These are phyloP conservation scores for Rubia yunnanensis DNA, from an alignment of 257 asterid genomes.

Conservation along the genomic window DNA sequence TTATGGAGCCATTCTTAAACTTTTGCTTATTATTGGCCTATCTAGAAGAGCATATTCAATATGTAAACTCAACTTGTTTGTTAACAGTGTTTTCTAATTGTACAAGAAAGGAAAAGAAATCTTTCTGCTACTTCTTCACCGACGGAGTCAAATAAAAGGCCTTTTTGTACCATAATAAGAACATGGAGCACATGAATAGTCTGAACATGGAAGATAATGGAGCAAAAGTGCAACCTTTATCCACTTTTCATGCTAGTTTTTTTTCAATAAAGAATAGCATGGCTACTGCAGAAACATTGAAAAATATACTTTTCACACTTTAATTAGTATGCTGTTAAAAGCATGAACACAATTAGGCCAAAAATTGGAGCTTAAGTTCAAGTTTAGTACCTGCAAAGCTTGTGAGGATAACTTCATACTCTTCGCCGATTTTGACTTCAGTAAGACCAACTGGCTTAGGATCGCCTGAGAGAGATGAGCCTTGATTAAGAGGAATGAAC, in stretches of 20 bases:
- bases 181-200: constrained; percentile 8
- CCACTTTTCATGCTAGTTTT: neutral
- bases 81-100: neutral
- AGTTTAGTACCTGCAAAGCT: constrained; percentile 59
- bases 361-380: neutral
- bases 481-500: constrained; percentile 50
- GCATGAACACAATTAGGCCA: neutral
- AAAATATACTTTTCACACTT: no score
- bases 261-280: no score
- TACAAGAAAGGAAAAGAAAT: neutral
- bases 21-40: neutral
- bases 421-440: constrained; percentile 64
- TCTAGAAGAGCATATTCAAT: neutral
- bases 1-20: constrained; percentile 3
- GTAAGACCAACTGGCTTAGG: constrained; percentile 52
- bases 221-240: neutral
- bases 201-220: neutral
- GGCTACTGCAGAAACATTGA: no score
- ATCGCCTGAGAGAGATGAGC: neutral
- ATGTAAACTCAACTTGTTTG: neutral
- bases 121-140: neutral
- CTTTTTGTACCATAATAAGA: neutral
- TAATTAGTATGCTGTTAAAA: neutral
- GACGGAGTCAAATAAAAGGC: neutral
- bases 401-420: constrained; percentile 74